Conservation (phyloP, 352 stramenopile genomes). For the Phytophthora foliorum region DNA sequence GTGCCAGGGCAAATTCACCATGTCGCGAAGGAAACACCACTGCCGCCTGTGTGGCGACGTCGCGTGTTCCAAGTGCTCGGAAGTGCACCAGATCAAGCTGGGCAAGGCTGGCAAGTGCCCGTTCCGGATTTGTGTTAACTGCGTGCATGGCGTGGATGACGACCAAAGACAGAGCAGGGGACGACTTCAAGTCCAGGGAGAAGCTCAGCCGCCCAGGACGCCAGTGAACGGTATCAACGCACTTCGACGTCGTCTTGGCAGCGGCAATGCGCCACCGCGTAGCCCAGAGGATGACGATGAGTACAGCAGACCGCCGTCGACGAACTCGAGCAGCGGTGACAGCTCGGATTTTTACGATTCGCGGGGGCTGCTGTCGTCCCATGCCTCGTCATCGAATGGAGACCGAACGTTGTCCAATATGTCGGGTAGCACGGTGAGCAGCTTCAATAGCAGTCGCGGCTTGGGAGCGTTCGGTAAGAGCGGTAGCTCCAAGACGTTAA, state of each 20-base stretch:
- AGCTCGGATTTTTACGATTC: conserved; percentile 53
- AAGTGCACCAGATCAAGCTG: conserved; percentile 67
- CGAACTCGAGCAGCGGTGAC: conserved; percentile 51
- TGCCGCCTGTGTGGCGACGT: conserved; percentile 81
- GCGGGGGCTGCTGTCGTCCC: conserved; percentile 37
- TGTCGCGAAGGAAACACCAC: conserved; percentile 72
- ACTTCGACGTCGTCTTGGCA: conserved; percentile 34
- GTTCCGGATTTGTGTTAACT: conserved; percentile 73
- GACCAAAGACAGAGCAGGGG: conserved; percentile 28
- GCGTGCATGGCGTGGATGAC: conserved; percentile 48
- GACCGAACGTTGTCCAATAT: conserved; percentile 41
- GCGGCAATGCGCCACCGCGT: conserved; percentile 6
- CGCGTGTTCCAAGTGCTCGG: conserved; percentile 78
- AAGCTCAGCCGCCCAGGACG: conserved; percentile 28
- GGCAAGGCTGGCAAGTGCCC: conserved; percentile 61
- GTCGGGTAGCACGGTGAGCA: conserved; percentile 42
- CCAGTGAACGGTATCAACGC: conserved; percentile 31
- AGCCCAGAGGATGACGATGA: conserved; percentile 43
- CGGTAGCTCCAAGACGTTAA: conserved; percentile 47
- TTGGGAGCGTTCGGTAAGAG: conserved; percentile 39
- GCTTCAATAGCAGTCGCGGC: conserved; percentile 41
- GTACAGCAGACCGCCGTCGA: conserved; percentile 31
- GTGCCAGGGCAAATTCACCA: conserved; percentile 67
- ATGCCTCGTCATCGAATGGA: conserved; percentile 8
- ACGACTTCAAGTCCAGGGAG: conserved; percentile 19